Evolutionary conservation across 1,284 basidiomycete species (phyloP), one percentile per base, ranked within the genome.

Genomic region (Puccinia brachypodii): DNA sequence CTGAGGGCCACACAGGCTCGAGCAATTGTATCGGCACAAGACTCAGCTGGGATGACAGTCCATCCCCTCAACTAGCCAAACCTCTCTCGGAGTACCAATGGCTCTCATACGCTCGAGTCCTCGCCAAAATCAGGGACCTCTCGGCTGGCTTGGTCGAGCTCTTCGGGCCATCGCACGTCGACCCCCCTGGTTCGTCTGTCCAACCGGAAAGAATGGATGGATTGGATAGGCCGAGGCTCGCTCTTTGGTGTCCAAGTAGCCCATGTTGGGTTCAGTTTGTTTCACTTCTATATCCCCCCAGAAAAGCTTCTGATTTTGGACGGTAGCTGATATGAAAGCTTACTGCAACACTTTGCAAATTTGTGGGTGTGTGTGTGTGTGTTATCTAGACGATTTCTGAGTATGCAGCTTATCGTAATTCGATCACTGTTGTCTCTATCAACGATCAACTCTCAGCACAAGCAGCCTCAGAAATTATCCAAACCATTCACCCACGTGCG

Each of bases 331-430:
- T n/a, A n/a, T n/a, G n/a, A n/a, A n/a, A n/a, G n/a, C n/a, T n/a
- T n/a, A n/a, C n/a, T n/a, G n/a, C n/a, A n/a, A n/a, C n/a, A n/a
- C n/a, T n/a, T n/a, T n/a, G n/a, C n/a, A n/a, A n/a, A n/a, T n/a
- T n/a, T n/a, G n/a, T n/a, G n/a, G n/a, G n/a, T n/a, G n/a, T n/a
- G n/a, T n/a, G 14, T 56, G 60, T n/a, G n/a, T 40, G 22, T 19
- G 13, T 16, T 76, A 8, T 7, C 28, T 40, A 80, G 78, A 73
- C 69, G 1, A 73, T 80, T 73, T 60, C 69, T 7, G 78, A 80
- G 38, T 80, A 80, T 62, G 78, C 78, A 47, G 66, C 64, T 40
- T 80, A 80, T 73, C 68, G 78, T 1, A 62, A 28, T 44, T 80
- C 78, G 31, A 72, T 80, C 36, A 47, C 69, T 2, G 76, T 79